phyloP scores from a whole-genome alignment of 805 yeast species.

The Kuraishia hungarica region DNA sequence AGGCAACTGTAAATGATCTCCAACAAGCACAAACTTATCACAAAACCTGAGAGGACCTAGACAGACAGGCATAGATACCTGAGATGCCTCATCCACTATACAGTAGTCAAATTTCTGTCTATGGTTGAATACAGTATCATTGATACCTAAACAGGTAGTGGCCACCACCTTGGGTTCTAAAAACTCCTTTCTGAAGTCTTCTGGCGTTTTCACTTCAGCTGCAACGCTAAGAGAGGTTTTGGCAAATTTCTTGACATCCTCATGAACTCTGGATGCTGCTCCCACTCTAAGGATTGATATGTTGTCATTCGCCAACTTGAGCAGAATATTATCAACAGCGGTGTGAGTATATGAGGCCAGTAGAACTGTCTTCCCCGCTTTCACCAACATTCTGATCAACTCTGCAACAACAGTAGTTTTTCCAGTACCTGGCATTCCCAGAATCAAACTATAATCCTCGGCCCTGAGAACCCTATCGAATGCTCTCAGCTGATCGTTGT shows the following conservation, averaged over 20 bases:
- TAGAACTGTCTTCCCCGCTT: constrained; percentile 56
- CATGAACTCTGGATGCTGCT: constrained; percentile 46
- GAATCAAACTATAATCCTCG: constrained; percentile 67
- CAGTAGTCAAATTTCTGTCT: constrained; percentile 75
- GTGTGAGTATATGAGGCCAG: constrained; percentile 88
- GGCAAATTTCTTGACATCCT: constrained; percentile 44
- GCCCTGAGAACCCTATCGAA: constrained; percentile 56
- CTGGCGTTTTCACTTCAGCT: constrained; percentile 22
- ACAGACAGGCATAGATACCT: constrained; percentile 84
- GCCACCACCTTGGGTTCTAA: constrained; percentile 71
- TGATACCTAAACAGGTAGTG: constrained; percentile 75
- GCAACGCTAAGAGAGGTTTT: constrained; percentile 29
- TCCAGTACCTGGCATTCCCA: constrained; percentile 99
- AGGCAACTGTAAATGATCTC: constrained; percentile 91
- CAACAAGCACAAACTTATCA: constrained; percentile 82
- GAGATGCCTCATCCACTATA: constrained; percentile 95
- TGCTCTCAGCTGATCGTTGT: constrained; percentile 66
- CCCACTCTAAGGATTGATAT: constrained; percentile 65
- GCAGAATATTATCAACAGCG: constrained; percentile 87
- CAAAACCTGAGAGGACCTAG: constrained; percentile 79
- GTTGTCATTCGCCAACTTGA: constrained; percentile 49
- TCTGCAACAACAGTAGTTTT: constrained; percentile 86
- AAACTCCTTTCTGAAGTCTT: constrained; percentile 38
- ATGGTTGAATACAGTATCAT: constrained; percentile 48
- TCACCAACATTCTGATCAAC: constrained; percentile 52